Evolutionary conservation across 306 rosid species (phyloP), one percentile per base, ranked within the genome.

Genomic region (Trifolium fragiferum): DNA sequence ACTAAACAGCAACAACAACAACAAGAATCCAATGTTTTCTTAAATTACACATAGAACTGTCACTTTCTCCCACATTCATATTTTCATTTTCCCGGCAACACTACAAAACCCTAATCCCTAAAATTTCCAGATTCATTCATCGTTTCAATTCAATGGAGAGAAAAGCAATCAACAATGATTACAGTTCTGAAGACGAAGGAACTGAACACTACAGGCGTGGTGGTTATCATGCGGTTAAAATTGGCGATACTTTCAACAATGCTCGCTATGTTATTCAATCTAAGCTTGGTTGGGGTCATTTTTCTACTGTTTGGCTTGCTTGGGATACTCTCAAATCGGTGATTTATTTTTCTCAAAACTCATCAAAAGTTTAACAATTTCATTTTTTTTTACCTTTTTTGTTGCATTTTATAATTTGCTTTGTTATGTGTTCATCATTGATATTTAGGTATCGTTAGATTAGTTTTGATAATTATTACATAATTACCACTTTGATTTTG

Each of bases 241-340:
- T 66, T 43, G 54, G 54, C 8, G 71, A 66, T 32, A 3, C 71
- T 38, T 66, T 66, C 54, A 66, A 66, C 20, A 66, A 66, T 66
- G 71, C 35, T 2, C 25, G 71, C 12, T 66, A 66, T 14, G 37
- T 66, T 23, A 35, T 66, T 2, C 71, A 66, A 14, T 13, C 18
- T 14, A 66, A 66, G 35, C 71, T 66, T 30, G 71, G 71, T 21
- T 66, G 71, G 71, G 71, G 71, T 21, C 71, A 66, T 21, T 66
- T 66, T 41, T 66, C 71, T 0, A 66, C 71, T 66, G 71, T 66
- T 25, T 66, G 71, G 71, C 71, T 66, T n/a, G 71, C 71, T 41
- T 66, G 20, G 55, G 71, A 66, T 8, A 66, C 71, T 41, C 71
- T 41, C 71, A 41, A 66, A 6, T 66, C 54, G 70, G 70, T 65